These are phyloP conservation scores for Pestalotiopsis sp. DNA, from an alignment of 2,329 filamentous ascomycete species.

Conservation along the genomic window DNA sequence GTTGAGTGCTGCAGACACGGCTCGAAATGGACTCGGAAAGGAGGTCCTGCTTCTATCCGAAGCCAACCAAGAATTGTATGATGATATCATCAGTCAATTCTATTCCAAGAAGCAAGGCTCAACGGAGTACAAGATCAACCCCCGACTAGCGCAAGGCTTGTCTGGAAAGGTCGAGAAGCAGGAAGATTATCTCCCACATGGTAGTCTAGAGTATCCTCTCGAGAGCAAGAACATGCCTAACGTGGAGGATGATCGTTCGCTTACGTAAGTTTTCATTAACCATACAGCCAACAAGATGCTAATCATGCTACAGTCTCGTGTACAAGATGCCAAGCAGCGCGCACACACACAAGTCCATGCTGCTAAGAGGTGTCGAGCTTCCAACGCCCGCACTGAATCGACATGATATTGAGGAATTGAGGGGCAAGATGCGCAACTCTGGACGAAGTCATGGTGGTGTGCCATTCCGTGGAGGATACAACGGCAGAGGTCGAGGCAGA, in stretches of 20 bases:
- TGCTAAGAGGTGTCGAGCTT: slow-evolving; percentile 81
- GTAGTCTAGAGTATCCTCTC: slow-evolving; percentile 77
- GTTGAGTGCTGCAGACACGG: slow-evolving; percentile 74
- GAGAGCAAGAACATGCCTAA: slow-evolving; percentile 71
- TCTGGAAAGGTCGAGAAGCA: slow-evolving; percentile 82
- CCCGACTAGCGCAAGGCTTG: slow-evolving; percentile 74
- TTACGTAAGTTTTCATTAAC: slow-evolving; percentile 63
- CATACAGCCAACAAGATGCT: slow-evolving; percentile 24
- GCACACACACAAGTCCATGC: slow-evolving; percentile 88
- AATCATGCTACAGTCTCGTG: slow-evolving; percentile 63
- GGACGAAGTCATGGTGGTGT: slow-evolving; percentile 74
- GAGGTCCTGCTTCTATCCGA: slow-evolving; percentile 87
- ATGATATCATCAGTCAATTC: slow-evolving; percentile 81
- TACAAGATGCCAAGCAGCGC: slow-evolving; percentile 79
- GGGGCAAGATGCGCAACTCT: slow-evolving; percentile 63
- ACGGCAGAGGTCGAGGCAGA: slow-evolving; percentile 29
- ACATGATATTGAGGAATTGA: slow-evolving; percentile 74
- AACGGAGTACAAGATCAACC: slow-evolving; percentile 71
- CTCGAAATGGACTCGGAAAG: slow-evolving; percentile 77
- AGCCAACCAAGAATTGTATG: slow-evolving; percentile 76
- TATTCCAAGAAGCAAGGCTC: slow-evolving; percentile 85
- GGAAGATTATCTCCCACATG: slow-evolving; percentile 81
- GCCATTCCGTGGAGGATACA: slow-evolving; percentile 46
- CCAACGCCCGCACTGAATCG: slow-evolving; percentile 72
- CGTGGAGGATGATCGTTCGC: slow-evolving; percentile 82